Base-by-base conservation (phyloP, 768 basidiomycete species). In the Hygrocybe punicea region DNA sequence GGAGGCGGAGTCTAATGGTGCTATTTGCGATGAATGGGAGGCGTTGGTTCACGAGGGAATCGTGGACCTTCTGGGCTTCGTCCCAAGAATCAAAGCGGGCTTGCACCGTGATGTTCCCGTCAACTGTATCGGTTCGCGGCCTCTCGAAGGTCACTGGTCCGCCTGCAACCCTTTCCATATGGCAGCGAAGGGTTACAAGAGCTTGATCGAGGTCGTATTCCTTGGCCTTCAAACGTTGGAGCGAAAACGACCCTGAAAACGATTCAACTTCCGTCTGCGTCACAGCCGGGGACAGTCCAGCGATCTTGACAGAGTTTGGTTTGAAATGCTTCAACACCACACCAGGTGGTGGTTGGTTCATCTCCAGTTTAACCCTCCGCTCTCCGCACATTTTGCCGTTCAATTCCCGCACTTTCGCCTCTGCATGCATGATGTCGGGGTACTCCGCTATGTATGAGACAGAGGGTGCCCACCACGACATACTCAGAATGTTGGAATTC, bases 401-500 rank as follows among this genome's bases (percentile, higher is more conserved):
- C 36, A 85, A 66, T 25, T 65, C 60, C 19, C 55, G 60, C 4
- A 72, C 73, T 60, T 76, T 78, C 23, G 56, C 60, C 23, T 62
- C 52, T 0, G 81, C 77, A 25, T 66, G 61, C 0, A 62, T 63
- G 53, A 71, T 60, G 5, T 68, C 66, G 4, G 50, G 5, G 58
- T 80, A 86, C 3, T 71, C 74, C 1, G 73, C 83, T n/a, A 80
- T 59, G 57, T 79, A 76, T 1, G 75, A 67, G 4, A 63, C 63
- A n/a, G 78, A 80, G 1, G 84, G 83, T 1, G 69, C 67, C 6
- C 67, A 72, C 82, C 84, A 87, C 10, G 75, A 77, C 44, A 85
- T 73, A 0, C 74, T 76, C 50, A 86, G 62, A 36, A 74, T 70
- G 11, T 81, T 71, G 4, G 66, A 45, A 25, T 72, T 70, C 2